Evolutionary conservation across 176 grass and related monocot genomes (phyloP), one percentile per base, ranked within the genome.

Genomic region (Eragrostis curvula): DNA sequence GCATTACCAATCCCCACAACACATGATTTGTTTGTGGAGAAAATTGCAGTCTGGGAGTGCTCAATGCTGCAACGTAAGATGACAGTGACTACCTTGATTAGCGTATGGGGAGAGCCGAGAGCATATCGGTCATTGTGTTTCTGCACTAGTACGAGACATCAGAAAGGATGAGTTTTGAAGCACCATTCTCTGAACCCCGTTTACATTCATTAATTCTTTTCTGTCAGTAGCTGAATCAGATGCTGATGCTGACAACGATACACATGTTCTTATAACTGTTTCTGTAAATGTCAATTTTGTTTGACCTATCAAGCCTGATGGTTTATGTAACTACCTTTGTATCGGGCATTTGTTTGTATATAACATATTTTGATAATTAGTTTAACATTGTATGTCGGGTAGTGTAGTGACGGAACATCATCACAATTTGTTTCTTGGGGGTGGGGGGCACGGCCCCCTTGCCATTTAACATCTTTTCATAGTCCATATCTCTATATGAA

Each of bases 1-100:
- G 7, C 92, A 94, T 56, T 90, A 94, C 66, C 92, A 94, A 53
- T 94, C 92, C 13, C 92, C 92, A n/a, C 79, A 82, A 30, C 92
- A 94, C 66, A 90, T 94, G 88, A 75, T 90, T 15, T 94, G 92
- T 46, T 25, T 94, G 18, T 94, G 92, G 92, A 81, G 89, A 21
- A 90, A 94, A 67, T 68, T 94, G 51, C 84, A 84, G 12, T 81
- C 49, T 9, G 88, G 92, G 23, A 85, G 65, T 6, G 56, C 88
- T 56, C 85, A 94, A 32, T 94, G 92, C 40, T 94, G 92, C 75
- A 94, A 90, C 66, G 14, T 80, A 17, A 79, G 80, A 44, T 89
- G 52, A 88, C n/a, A 44, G 8, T 27, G 56, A n/a, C 47, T 2
- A 20, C 14, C 12, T 8, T 43, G 8, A 16, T 44, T 61, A 45